Base-by-base conservation (phyloP, 176 grass and related monocot genomes). In the Oryza longistaminata region DNA sequence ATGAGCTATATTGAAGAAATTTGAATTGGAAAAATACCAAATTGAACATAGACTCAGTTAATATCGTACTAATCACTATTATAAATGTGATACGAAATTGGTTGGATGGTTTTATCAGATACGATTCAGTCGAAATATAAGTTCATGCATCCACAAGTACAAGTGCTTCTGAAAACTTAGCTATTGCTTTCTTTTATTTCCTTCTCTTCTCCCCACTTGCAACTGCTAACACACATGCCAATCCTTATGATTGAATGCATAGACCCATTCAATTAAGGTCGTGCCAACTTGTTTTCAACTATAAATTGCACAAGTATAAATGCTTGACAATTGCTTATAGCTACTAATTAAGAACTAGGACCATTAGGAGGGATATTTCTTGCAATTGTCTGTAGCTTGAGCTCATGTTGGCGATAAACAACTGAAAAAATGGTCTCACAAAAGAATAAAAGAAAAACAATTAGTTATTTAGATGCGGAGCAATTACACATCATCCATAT, bases 371-470 rank as follows among this genome's bases (percentile, higher is more conserved):
- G 69, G 40, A 13, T 14, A 64, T 39, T 35, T 68, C 64, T 22
- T 66, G 40, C 27, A 11, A 21, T 12, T 75, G 12, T 10, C 40
- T 14, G 16, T 69, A 29, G 15, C 80, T 75, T 81, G 21, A 77
- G 64, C 50, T 75, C 40, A 70, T 70, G 14, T 31, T 76, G 42
- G 12, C 22, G 39, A 85, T 31, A 70, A 85, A 85, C 10, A 82
- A 78, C 33, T 52, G 46, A 50, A 72, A 61, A 40, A 72, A 52
- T 82, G 42, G 50, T 71, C 27, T 40, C 55, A 48, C 37, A 35
- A 34, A 67, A 22, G 67, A 72, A 12, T 22, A 75, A 69, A 69
- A 58, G 9, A 11, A 74, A 26, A 75, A 8, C 34, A 71, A 12
- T 9, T 70, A 39, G 55, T 48, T 46, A 40, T 6, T 9, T 71